phyloP scores from a whole-genome alignment of 2,329 filamentous ascomycete genomes.

The Eutypa lata region DNA sequence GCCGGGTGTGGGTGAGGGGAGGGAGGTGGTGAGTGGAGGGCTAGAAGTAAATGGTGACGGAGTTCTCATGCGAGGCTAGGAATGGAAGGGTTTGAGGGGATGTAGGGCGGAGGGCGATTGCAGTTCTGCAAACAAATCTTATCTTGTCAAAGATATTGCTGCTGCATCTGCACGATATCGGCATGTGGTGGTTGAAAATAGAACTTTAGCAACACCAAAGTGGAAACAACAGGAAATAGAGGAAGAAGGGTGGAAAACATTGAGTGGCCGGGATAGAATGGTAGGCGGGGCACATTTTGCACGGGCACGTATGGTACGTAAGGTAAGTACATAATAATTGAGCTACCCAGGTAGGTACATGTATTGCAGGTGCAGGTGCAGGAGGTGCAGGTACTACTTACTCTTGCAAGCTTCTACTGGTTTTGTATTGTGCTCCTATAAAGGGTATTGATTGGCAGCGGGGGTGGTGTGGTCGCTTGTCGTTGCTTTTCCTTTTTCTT shows the following conservation, averaged over 20 bases:
- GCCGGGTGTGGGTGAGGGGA: neutral
- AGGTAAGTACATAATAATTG: neutral
- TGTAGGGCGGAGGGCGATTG: neutral
- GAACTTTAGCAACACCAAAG: constrained; percentile 18
- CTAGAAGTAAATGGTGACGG: neutral
- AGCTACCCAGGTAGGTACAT: neutral
- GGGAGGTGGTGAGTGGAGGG: neutral
- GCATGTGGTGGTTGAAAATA: constrained; percentile 25
- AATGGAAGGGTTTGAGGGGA: neutral
- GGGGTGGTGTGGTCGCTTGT: neutral
- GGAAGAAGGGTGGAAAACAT: constrained; percentile 1
- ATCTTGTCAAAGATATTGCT: constrained; percentile 17
- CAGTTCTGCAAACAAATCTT: constrained; percentile 16
- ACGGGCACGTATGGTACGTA: neutral
- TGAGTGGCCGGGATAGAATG: neutral
- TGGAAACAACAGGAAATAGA: constrained; percentile 14
- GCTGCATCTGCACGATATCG: constrained; percentile 24
- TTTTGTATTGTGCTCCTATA: neutral
- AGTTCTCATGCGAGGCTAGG: neutral
- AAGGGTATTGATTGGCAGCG: neutral
- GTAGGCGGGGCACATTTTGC: neutral
- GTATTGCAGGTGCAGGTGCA: neutral
- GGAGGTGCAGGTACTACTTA: neutral
- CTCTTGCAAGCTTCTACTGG: neutral
- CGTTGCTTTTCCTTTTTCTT: neutral